Evolutionary conservation across 1,284 basidiomycete genomes (phyloP), one percentile per base, ranked within the genome.

Genomic region (Cryptococcus sp.): DNA sequence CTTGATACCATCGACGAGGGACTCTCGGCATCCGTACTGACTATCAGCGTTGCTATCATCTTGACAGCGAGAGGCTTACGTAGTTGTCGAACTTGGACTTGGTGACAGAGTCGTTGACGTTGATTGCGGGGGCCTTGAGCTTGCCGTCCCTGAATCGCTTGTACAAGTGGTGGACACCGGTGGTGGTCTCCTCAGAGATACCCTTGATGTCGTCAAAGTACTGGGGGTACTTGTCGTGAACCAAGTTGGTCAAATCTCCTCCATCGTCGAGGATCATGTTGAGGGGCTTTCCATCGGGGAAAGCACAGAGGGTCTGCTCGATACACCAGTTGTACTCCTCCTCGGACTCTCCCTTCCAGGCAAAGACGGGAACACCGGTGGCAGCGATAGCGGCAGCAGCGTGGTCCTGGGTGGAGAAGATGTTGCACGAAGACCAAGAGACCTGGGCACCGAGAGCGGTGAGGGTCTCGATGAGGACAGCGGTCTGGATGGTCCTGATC

Each of bases 231-330:
- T 98, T 98, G 62, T 98, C 85, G 78, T 99, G 94, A 56, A 98
- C 91, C 60, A 97, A 81, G 65, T 78, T 85, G 66, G 94, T 99
- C 57, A 99, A 82, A 75, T 99, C 96, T 76, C 96, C 96, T 70
- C 96, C 94, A 73, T 98, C 94, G 73, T 99, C 94, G 75, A 98
- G 85, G 77, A 99, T 98, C 92, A 99, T 88, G 85, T 99, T 99
- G 72, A 96, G 79, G 53, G 87, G 76, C 78, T 96, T 80, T 67
- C 87, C 87, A 62, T 74, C 72, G 56, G 78, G 76, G 74, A 78
- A 78, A 18, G 85, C 90, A 65, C 83, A 77, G 63, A 99, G 78
- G 52, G 91, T 91, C 79, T 99, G 96, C 75, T 98, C 91, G 66
- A 98, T 91, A 76, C 91, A 96, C 94, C 96, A 99, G 63, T 80